Evolutionary conservation across 805 yeast species (phyloP), one percentile per base, ranked within the genome.

Genomic region (Candida namnaoensis): DNA sequence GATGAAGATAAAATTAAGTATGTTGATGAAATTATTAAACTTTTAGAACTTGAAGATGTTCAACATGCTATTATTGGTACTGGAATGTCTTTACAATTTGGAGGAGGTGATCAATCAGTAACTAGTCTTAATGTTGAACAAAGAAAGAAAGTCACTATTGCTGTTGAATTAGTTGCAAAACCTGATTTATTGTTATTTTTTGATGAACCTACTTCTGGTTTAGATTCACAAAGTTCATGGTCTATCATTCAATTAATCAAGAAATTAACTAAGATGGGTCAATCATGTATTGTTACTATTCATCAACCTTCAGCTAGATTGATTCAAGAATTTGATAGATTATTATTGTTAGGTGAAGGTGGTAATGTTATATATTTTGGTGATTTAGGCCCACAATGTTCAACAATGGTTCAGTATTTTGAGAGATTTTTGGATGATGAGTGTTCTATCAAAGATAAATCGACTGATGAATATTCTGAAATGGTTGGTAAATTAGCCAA

Each of bases 291-390:
- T 56, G 78, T 83, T 67, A 84, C 95, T 26, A 84, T 84, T 50
- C 93, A 84, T 62, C 95, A 84, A 62, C 95, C 95, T 54, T 84
- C 93, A 8, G 90, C 95, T 41, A 69, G 82, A 44, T 66, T 85
- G 56, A 69, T 85, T 64, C 74, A 83, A 55, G 86, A 81, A 53
- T 85, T 87, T 57, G 95, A 87, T 56, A 73, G 88, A 52, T 68
- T 86, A 50, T 66, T 84, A 47, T 78, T 84, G 52, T 67, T 83
- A 57, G 80, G 78, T 41, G 69, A 64, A 42, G 90, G 90, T 54
- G 91, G 90, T 57, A 61, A 74, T 52, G 80, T 88, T 9, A 83
- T 80, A 33, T 83, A 82, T 61, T 82, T 82, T 58, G 91, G 90
- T 46, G 84, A 80, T 38, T 64, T 80, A 45, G 90, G 91, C 41